phyloP scores from a whole-genome alignment of 768 basidiomycete species.

The Mrakia gelida region DNA sequence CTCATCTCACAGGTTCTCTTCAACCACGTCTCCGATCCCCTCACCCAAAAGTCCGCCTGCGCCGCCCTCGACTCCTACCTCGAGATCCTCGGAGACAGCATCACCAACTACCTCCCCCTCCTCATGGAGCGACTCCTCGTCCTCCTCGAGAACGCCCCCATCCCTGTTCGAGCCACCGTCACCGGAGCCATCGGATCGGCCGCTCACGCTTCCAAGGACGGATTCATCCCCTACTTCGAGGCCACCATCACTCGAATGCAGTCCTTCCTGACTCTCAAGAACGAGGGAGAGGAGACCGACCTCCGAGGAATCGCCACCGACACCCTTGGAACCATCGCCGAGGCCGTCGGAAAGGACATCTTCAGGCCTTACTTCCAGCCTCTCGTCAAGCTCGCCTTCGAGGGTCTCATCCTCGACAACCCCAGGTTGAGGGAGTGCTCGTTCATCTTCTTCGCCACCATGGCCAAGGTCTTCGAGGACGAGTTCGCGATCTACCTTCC shows the following conservation, averaged over 20 bases:
- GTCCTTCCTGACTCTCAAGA: constrained; percentile 74
- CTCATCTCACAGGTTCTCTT: constrained; percentile 64
- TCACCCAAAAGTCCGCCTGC: constrained; percentile 88
- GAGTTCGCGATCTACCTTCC: constrained; percentile 86
- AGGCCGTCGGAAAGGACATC: constrained; percentile 87
- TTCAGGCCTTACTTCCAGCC: constrained; percentile 96
- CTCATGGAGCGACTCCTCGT: constrained; percentile 92
- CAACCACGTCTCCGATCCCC: constrained; percentile 77
- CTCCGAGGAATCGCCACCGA: constrained; percentile 97
- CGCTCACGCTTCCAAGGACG: constrained; percentile 86
- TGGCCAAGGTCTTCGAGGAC: constrained; percentile 93
- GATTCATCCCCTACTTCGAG: constrained; percentile 90
- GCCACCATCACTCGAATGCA: constrained; percentile 82
- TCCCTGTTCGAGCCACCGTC: constrained; percentile 84
- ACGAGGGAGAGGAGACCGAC: constrained; percentile 86
- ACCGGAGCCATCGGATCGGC: constrained; percentile 97
- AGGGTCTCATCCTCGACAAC: constrained; percentile 73
- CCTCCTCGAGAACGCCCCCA: constrained; percentile 80
- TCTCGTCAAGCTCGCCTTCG: constrained; percentile 92
- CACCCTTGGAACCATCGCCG: constrained; percentile 96
- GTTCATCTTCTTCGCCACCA: constrained; percentile 97
- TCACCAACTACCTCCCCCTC: constrained; percentile 81
- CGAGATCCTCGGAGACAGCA: constrained; percentile 82
- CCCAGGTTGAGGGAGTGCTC: constrained; percentile 87
- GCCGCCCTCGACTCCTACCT: constrained; percentile 93